These are phyloP conservation scores for Fusarium liriodendri DNA, from an alignment of 2,329 filamentous ascomycete species.

Conservation along the genomic window DNA sequence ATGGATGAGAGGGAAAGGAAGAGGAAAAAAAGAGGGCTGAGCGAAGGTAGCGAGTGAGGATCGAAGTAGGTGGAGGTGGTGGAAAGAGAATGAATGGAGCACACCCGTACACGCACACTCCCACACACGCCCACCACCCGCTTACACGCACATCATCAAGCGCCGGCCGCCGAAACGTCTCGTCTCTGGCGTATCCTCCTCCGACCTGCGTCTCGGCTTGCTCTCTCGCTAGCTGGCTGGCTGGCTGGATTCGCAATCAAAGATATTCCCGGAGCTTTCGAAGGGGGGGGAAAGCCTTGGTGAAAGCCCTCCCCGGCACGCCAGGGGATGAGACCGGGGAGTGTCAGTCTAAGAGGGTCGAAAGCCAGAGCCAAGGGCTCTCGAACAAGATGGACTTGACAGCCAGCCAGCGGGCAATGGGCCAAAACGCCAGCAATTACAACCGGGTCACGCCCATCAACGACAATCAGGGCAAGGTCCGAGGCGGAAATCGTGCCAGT, in stretches of 20 bases:
- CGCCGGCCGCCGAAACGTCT: conserved; percentile 39
- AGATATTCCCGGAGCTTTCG: not conserved
- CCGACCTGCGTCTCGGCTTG: conserved; percentile 33
- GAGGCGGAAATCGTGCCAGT: conserved; percentile 39
- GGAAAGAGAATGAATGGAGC: conserved; percentile 35
- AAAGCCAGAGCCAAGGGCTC: conserved; percentile 25
- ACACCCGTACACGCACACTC: conserved; percentile 37
- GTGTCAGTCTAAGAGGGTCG: conserved; percentile 13
- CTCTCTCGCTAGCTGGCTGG: not conserved
- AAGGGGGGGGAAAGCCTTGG: not conserved
- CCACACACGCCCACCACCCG: conserved; percentile 37
- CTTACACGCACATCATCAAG: conserved; percentile 45
- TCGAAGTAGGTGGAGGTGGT: conserved; percentile 34
- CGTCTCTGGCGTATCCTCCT: conserved; percentile 12
- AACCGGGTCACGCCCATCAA: conserved; percentile 30
- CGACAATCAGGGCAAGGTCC: conserved; percentile 34
- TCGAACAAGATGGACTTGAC: not conserved
- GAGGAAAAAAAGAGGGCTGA: conserved; percentile 35
- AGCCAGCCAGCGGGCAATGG: conserved; percentile 14
- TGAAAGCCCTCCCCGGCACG: conserved; percentile 24
- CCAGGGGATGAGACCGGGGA: conserved; percentile 17
- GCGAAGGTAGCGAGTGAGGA: conserved; percentile 36
- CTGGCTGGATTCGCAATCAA: not conserved
- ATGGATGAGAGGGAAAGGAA: conserved; percentile 33
- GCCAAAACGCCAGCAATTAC: conserved; percentile 19